Conservation (phyloP, 305 asterid species). For the Rubia peregrina region DNA sequence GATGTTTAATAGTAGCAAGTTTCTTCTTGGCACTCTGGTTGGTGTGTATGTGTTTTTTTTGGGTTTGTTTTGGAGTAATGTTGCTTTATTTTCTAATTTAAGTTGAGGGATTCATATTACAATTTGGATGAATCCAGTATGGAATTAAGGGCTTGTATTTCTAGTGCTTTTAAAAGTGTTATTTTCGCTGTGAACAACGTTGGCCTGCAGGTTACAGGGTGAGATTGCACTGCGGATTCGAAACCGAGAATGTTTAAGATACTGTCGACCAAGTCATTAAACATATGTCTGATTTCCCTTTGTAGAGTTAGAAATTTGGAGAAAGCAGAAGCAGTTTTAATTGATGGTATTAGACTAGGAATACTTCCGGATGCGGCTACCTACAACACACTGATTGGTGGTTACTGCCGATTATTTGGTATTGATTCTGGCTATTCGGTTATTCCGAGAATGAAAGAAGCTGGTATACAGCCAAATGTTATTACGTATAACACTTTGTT, state of each 20-base stretch:
- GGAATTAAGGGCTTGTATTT: not conserved
- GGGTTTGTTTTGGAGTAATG: not conserved
- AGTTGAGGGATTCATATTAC: not conserved
- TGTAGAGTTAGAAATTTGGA: slow-evolving; percentile 72
- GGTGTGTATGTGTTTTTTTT: not conserved
- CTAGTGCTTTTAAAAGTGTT: not conserved
- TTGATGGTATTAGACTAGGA: slow-evolving; percentile 74
- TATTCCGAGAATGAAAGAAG: slow-evolving; percentile 66
- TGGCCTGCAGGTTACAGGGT: slow-evolving; percentile 11
- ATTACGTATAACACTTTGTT: slow-evolving; percentile 78
- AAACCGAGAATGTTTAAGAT: slow-evolving; percentile 40
- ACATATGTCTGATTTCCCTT: slow-evolving; percentile 70
- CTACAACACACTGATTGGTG: slow-evolving; percentile 69
- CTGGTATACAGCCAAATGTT: slow-evolving; percentile 61
- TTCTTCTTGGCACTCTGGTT: not conserved
- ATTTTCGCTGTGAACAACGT: not conserved
- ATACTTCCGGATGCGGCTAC: slow-evolving; percentile 73
- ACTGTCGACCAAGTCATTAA: slow-evolving; percentile 68
- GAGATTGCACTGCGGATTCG: slow-evolving; percentile 16
- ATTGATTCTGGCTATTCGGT: slow-evolving; percentile 61
- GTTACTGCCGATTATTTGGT: slow-evolving; percentile 59
- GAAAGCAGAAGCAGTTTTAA: slow-evolving; percentile 73
- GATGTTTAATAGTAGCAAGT: not conserved
- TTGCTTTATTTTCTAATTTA: not conserved
- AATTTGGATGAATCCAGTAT: not conserved